A percentile compares a stretch with the other conserved stretches of the same genome.
These are phyloP conservation scores for Sphagnum tenellum DNA, from an alignment of 225 moss, liverwort and hornwort genomes.

Conservation along the genomic window DNA sequence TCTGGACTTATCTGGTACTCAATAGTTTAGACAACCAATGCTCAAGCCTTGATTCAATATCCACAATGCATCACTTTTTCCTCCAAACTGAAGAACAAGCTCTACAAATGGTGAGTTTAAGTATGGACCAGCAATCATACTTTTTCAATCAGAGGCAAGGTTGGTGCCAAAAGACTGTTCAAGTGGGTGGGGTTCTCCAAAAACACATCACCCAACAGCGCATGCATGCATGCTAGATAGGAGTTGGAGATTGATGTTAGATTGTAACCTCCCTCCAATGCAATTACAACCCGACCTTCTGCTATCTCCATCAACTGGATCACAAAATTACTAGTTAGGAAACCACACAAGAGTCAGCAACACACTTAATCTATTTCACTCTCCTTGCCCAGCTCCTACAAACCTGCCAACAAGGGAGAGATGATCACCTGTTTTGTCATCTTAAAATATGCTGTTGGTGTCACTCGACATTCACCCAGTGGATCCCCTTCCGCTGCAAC, in stretches of 20 bases:
- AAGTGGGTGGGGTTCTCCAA: neutral
- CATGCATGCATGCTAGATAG: slow-evolving; percentile 18
- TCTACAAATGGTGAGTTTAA: too few species aligned
- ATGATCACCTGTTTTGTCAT: slow-evolving; percentile 26
- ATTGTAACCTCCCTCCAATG: slow-evolving; percentile 19
- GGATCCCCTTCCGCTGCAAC: slow-evolving; percentile 35
- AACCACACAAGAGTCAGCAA: too few species aligned
- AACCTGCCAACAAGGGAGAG: too few species aligned
- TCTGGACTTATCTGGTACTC: too few species aligned
- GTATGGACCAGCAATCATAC: neutral
- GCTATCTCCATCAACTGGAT: slow-evolving; percentile 18
- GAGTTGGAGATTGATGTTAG: slow-evolving; percentile 11
- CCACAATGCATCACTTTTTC: too few species aligned
- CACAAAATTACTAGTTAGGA: too few species aligned
- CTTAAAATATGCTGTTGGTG: slow-evolving; percentile 33
- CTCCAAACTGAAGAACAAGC: too few species aligned
- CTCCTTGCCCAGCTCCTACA: too few species aligned
- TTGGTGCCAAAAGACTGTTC: slow-evolving; percentile 3
- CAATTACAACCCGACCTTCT: slow-evolving; percentile 11
- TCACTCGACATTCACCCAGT: slow-evolving; percentile 38
- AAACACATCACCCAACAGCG: slow-evolving; percentile 12
- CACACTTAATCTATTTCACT: too few species aligned
- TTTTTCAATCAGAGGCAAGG: slow-evolving; percentile 10
- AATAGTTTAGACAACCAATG: too few species aligned
- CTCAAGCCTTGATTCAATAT: too few species aligned